phyloP scores from a whole-genome alignment of 2,329 filamentous ascomycete species.

The Xenoacremonium recifei region DNA sequence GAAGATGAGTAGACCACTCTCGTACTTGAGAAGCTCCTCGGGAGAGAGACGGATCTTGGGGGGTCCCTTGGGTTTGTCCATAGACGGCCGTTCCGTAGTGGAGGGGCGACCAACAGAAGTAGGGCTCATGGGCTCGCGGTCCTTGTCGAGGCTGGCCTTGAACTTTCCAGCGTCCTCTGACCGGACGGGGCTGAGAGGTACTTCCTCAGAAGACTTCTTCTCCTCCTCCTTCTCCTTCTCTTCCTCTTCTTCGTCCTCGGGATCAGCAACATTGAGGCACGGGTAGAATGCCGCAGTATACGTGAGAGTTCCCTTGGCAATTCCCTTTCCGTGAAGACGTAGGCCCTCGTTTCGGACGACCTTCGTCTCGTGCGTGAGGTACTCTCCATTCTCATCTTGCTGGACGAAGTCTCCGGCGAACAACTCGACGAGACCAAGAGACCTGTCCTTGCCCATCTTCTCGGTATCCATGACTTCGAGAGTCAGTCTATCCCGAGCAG shows the following conservation, averaged over 20 bases:
- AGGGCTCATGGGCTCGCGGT: conserved; percentile 26
- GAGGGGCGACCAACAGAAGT: conserved; percentile 47
- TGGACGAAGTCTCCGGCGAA: conserved; percentile 74
- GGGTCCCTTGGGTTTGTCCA: conserved; percentile 51
- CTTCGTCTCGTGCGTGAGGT: conserved; percentile 75
- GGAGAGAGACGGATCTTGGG: conserved; percentile 77
- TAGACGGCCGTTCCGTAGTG: conserved; percentile 28
- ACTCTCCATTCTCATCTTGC: conserved; percentile 79
- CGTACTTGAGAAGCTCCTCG: conserved; percentile 80
- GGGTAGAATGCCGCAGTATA: conserved; percentile 91
- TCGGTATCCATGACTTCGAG: conserved; percentile 98
- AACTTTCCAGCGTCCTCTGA: conserved; percentile 43
- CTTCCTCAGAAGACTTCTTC: conserved; percentile 16
- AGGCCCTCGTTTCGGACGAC: conserved; percentile 64
- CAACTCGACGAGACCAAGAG: conserved; percentile 78
- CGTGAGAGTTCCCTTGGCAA: conserved; percentile 74
- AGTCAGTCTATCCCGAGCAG: conserved; percentile 74
- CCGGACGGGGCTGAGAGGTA: conserved; percentile 11
- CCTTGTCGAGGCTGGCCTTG: conserved; percentile 35
- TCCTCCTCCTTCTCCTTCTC: conserved; percentile 35
- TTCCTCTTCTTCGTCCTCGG: conserved; percentile 75
- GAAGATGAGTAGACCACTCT: conserved; percentile 92
- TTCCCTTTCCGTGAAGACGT: conserved; percentile 68
- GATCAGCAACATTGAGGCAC: conserved; percentile 81
- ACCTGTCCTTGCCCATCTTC: conserved; percentile 85